Evolutionary conservation across 1,284 basidiomycete genomes (phyloP).

Genomic region (Trametes sp.): DNA sequence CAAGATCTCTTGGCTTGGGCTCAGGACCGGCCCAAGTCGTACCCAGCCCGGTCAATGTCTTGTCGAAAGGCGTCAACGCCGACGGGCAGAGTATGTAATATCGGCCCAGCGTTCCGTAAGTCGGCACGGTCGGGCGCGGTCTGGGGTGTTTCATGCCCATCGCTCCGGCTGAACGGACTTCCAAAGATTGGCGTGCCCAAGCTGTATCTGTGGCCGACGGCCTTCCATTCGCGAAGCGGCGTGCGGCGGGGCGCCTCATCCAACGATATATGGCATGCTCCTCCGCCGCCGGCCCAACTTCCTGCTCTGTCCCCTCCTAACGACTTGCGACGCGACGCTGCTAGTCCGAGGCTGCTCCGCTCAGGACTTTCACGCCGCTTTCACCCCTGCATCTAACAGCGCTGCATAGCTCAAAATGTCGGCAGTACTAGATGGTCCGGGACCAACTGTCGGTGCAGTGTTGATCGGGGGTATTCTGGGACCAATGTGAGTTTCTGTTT

Average conservation of each 20-base stretch:
- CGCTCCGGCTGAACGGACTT: neutral
- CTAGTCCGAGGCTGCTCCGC: neutral
- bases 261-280: neutral
- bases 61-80: neutral
- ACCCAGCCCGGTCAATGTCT: neutral
- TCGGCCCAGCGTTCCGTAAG: neutral
- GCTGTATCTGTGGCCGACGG: neutral
- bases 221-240: neutral
- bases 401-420: slow-evolving; percentile 9
- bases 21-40: neutral
- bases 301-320: neutral
- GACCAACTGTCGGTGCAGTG: slow-evolving; percentile 19
- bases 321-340: slow-evolving; percentile 4
- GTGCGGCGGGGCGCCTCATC: neutral
- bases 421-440: neutral
- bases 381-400: neutral
- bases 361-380: neutral
- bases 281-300: neutral
- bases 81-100: neutral
- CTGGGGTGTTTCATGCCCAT: slow-evolving; percentile 7
- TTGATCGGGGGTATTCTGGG: slow-evolving; percentile 19
- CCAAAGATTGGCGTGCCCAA: neutral
- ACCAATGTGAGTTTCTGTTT: slow-evolving; percentile 10
- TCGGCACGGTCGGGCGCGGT: neutral
- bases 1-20: neutral